Evolutionary conservation across 2,329 filamentous ascomycete genomes (phyloP), one percentile per base, ranked within the genome.

Genomic region (Torrubiella hemipterigena): DNA sequence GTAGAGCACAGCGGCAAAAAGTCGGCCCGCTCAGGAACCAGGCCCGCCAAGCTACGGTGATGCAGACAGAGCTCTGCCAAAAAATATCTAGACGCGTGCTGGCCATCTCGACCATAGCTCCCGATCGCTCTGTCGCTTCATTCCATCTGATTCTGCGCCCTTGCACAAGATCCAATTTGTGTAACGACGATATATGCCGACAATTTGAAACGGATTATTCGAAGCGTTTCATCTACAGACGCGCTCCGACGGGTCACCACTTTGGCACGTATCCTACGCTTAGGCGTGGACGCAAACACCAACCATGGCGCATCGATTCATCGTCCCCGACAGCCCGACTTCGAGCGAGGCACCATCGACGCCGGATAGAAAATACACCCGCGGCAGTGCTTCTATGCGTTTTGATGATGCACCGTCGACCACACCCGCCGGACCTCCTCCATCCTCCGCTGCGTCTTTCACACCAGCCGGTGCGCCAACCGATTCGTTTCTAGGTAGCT

Each of bases 391-490:
- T 47, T 50, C 14, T 56, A 50, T 22, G 45, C 53, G 25, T 62
- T 59, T 24, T 23, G 59, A 50, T 36, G 56, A 63, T 7, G 54
- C 59, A 30, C 65, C 67, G 6, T 65, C 67, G 22, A 71, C 65
- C 3, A 73, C 69, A 3, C 68, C 69, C 5, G 62, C 61, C 13
- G 68, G 61, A 0, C 61, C 61, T 17, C 65, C 67, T 8, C 63
- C 62, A 1, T 67, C 69, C 17, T 66, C 67, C 7, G 58, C 60
- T 7, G 61, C 61, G 5, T 70, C 67, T 26, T 73, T 72, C 50
- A 72, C 69, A 2, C 68, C 69, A 2, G 58, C 60, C 12, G 71
- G 71, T 34, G 67, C 68, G 12, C 69, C 69, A 1, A 67, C 69
- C 15, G 65, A 60, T 18, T 66, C 65, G 10, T 72, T 60, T 42